Percentiles rank a stretch among this genome's conserved stretches.
Evolutionary conservation across 805 yeast species (phyloP).

Genomic region (Metschnikowia anglica): DNA sequence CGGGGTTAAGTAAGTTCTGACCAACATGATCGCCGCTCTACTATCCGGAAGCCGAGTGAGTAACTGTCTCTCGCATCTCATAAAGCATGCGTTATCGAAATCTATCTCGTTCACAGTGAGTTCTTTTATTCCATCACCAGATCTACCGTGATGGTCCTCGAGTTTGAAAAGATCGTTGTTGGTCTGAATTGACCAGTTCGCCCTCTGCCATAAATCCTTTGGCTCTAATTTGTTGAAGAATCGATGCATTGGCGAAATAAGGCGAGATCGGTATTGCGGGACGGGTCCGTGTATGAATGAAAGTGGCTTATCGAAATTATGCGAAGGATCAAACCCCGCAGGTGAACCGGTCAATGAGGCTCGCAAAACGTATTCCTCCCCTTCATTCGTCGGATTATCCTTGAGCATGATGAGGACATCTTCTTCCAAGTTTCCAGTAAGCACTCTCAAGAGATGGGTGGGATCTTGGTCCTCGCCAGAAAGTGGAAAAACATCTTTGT

Average conservation of each 20-base stretch:
- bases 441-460: slow-evolving; percentile 20
- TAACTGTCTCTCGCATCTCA: slow-evolving; percentile 39
- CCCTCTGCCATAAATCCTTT: slow-evolving; percentile 57
- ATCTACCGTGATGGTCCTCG: slow-evolving; percentile 41
- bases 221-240: slow-evolving; percentile 59
- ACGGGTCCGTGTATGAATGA: slow-evolving; percentile 69
- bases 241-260: slow-evolving; percentile 63
- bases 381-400: slow-evolving; percentile 34
- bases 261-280: slow-evolving; percentile 58
- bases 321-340: slow-evolving; percentile 67
- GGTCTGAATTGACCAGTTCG: slow-evolving; percentile 70
- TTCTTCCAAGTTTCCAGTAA: slow-evolving; percentile 53
- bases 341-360: slow-evolving; percentile 64
- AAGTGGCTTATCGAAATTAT: slow-evolving; percentile 51
- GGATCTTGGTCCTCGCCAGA: slow-evolving; percentile 17
- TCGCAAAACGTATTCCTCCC: slow-evolving; percentile 58
- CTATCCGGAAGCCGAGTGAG: slow-evolving; percentile 37
- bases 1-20: slow-evolving; percentile 39
- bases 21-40: slow-evolving; percentile 37
- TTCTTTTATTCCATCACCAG: slow-evolving; percentile 34
- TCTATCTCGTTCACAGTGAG: slow-evolving; percentile 37
- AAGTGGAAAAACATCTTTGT: slow-evolving; percentile 39
- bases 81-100: slow-evolving; percentile 33
- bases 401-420: slow-evolving; percentile 57
- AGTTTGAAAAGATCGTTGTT: slow-evolving; percentile 52